Evolutionary conservation across 2,329 filamentous ascomycete species (phyloP).

Genomic region (Talaromyces rugulosus): DNA sequence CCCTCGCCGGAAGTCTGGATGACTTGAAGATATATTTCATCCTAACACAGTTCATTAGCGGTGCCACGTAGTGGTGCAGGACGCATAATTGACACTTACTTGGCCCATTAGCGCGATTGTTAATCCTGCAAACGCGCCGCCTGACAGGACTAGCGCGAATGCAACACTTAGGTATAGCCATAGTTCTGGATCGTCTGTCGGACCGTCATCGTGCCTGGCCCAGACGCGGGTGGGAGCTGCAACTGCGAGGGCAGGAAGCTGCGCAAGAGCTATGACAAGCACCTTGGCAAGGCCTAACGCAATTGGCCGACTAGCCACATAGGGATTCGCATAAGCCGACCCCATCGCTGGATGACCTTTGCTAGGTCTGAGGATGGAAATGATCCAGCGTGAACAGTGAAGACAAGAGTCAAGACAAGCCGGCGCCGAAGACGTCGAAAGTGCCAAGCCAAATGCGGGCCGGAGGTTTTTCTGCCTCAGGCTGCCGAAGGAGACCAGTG

Average conservation of each 20-base stretch:
- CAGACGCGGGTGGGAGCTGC: conserved; percentile 25
- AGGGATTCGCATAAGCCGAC: conserved; percentile 21
- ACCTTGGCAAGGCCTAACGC: conserved; percentile 40
- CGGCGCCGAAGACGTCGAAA: not conserved
- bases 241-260: conserved; percentile 36
- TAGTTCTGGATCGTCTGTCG: conserved; percentile 59
- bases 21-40: conserved; percentile 96
- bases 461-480: not conserved
- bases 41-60: conserved; percentile 47
- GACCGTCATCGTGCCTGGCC: conserved; percentile 39
- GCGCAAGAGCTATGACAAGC: conserved; percentile 31
- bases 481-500: not conserved
- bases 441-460: not conserved
- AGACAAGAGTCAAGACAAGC: not conserved
- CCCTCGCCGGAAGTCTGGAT: conserved; percentile 80
- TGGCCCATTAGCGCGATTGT: conserved; percentile 67
- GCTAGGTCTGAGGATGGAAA: not conserved
- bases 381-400: not conserved
- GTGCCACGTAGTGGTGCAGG: not conserved
- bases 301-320: conserved; percentile 34
- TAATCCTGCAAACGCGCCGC: conserved; percentile 89
- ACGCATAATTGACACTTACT: conserved; percentile 22
- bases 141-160: conserved; percentile 74
- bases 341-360: conserved; percentile 13
- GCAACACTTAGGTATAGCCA: conserved; percentile 81